phyloP scores from a whole-genome alignment of 768 basidiomycete species.

The Suillus decipiens region DNA sequence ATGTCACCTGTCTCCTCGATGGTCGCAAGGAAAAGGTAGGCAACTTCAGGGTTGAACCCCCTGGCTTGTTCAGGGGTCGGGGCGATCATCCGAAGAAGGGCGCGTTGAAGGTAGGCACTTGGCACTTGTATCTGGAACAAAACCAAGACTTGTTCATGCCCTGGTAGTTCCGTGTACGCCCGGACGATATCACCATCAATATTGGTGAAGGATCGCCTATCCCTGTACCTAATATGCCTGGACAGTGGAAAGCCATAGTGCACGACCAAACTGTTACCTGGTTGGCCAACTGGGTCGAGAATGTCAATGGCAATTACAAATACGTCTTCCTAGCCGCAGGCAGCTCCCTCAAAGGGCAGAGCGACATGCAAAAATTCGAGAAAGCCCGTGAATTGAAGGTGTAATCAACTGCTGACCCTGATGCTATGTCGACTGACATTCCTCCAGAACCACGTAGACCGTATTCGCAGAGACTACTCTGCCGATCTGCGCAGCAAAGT shows the following conservation, averaged over 20 bases:
- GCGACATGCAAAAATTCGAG: conserved; percentile 97
- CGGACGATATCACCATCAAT: conserved; percentile 96
- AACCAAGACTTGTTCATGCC: conserved; percentile 14
- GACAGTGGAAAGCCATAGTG: conserved; percentile 84
- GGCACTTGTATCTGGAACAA: neutral
- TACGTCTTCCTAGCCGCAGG: conserved; percentile 99
- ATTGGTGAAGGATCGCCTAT: conserved; percentile 75
- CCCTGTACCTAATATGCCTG: conserved; percentile 89
- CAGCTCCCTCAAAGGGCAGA: conserved; percentile 96
- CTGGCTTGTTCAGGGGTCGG: conserved; percentile 96
- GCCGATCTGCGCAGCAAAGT: conserved; percentile 84
- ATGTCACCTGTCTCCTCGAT: conserved; percentile 85
- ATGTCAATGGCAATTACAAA: conserved; percentile 93
- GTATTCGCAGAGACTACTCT: conserved; percentile 87
- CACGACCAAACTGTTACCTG: conserved; percentile 98
- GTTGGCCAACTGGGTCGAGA: conserved; percentile 99
- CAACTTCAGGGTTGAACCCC: conserved; percentile 98
- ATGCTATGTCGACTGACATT: conserved; percentile 13
- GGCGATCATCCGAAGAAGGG: conserved; percentile 99
- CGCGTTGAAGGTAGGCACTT: conserved; percentile 73
- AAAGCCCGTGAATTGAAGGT: conserved; percentile 97
- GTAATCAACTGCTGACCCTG: conserved; percentile 7
- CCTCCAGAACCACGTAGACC: conserved; percentile 81
- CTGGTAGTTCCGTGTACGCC: conserved; percentile 76
- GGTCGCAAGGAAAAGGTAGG: conserved; percentile 98